phyloP scores from a whole-genome alignment of 2,329 filamentous ascomycete genomes.

The Xylaria hypoxylon region DNA sequence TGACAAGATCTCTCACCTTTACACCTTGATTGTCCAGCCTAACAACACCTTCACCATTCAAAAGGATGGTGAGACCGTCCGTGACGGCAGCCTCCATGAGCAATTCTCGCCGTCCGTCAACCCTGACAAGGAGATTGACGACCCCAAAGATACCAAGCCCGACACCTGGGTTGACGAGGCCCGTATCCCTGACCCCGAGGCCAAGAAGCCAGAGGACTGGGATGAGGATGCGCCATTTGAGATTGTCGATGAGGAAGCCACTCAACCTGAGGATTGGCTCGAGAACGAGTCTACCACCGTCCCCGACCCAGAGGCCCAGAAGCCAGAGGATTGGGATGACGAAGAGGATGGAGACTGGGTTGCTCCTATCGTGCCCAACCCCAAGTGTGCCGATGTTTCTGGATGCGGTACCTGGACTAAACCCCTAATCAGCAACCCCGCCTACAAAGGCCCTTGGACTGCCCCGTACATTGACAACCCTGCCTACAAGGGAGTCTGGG shows the following conservation, averaged over 20 bases:
- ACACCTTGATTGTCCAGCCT: constrained; percentile 95
- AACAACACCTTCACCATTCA: constrained; percentile 96
- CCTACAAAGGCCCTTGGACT: constrained; percentile 99
- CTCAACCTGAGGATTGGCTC: constrained; percentile 95
- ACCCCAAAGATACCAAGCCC: constrained; percentile 92
- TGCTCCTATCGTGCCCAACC: constrained; percentile 89
- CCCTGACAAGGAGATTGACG: constrained; percentile 93
- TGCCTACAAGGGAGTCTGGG: constrained; percentile 96
- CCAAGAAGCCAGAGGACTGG: constrained; percentile 98
- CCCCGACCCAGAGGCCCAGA: constrained; percentile 92
- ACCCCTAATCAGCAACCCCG: constrained; percentile 93
- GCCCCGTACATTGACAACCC: constrained; percentile 96
- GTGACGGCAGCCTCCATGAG: constrained; percentile 91
- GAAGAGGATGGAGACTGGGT: constrained; percentile 99
- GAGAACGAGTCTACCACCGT: constrained; percentile 85
- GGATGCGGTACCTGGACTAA: constrained; percentile 94
- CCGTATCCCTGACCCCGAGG: constrained; percentile 90
- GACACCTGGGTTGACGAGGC: constrained; percentile 95
- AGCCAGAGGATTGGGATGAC: constrained; percentile 99
- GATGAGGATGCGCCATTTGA: constrained; percentile 98
- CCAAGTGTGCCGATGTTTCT: constrained; percentile 92
- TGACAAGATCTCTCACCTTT: constrained; percentile 91
- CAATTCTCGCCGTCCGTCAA: constrained; percentile 96
- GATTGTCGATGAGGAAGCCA: constrained; percentile 92
- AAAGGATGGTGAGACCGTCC: constrained; percentile 89